Conservation (phyloP, 2,329 filamentous ascomycete species). For the Dendrostoma leiphaemia region DNA sequence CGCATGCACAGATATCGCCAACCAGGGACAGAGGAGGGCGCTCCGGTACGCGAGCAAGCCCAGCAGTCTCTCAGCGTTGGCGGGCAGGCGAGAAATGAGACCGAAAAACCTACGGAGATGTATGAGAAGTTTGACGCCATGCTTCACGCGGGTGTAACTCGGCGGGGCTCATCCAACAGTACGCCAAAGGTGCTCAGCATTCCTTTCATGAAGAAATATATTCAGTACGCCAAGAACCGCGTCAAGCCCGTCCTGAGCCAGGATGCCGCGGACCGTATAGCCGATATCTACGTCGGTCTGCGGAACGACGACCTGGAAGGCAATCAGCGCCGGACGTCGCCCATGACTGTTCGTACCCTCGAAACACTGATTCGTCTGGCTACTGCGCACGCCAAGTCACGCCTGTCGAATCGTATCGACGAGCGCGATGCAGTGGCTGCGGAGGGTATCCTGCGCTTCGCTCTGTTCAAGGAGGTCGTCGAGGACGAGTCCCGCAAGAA, state of each 20-base stretch:
- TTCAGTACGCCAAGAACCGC: slow-evolving; percentile 93
- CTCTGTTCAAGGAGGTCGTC: slow-evolving; percentile 94
- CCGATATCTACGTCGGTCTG: slow-evolving; percentile 84
- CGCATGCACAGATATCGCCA: slow-evolving; percentile 96
- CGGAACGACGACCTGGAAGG: slow-evolving; percentile 95
- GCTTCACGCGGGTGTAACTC: slow-evolving; percentile 89
- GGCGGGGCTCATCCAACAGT: slow-evolving; percentile 70
- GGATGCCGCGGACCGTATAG: slow-evolving; percentile 87
- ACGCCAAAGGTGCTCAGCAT: slow-evolving; percentile 90
- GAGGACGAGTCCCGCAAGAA: slow-evolving; percentile 78
- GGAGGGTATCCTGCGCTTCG: slow-evolving; percentile 87
- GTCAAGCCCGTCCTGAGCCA: slow-evolving; percentile 89
- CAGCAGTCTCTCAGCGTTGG: slow-evolving; percentile 86
- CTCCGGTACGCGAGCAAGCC: slow-evolving; percentile 84
- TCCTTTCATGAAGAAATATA: slow-evolving; percentile 98
- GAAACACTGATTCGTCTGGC: slow-evolving; percentile 98
- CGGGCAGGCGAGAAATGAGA: slow-evolving; percentile 70
- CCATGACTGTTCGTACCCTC: slow-evolving; percentile 93
- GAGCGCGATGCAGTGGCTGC: slow-evolving; percentile 85
- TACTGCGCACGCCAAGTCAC: slow-evolving; percentile 91
- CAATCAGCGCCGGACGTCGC: slow-evolving; percentile 89
- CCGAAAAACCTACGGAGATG: slow-evolving; percentile 78
- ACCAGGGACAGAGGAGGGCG: slow-evolving; percentile 89
- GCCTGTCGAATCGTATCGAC: slow-evolving; percentile 84
- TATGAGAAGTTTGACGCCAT: slow-evolving; percentile 96